Conservation (phyloP, 192 early-diverging fungal genomes). For the Backusella parvicylindrica region DNA sequence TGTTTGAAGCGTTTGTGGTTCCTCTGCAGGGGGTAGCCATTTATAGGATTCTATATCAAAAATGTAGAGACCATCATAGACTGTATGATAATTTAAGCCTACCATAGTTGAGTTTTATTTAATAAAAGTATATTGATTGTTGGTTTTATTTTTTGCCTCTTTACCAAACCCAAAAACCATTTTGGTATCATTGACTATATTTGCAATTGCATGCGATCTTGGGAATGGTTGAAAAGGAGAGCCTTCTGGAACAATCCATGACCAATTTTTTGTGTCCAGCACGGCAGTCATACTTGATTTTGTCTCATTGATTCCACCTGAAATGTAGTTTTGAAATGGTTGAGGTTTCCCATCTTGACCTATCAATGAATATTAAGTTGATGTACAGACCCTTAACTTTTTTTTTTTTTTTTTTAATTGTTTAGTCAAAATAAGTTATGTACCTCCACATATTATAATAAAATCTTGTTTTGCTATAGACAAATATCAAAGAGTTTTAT, state of each 20-base stretch:
- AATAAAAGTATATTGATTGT: background rate
- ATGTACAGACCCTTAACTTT: too few relatives aligned
- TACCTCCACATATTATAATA: constrained; percentile 18
- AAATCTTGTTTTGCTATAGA: constrained; percentile 3
- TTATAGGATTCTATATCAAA: constrained; percentile 7
- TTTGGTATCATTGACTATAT: constrained; percentile 13
- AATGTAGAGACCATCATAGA: constrained; percentile 14
- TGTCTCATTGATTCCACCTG: background rate
- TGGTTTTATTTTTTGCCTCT: too few relatives aligned
- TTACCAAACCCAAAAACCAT: constrained; percentile 16
- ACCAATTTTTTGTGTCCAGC: background rate
- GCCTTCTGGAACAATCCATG: background rate
- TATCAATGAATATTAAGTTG: background rate
- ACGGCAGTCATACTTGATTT: constrained; percentile 2
- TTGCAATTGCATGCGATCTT: constrained; percentile 1
- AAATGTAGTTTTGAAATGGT: constrained; percentile 18
- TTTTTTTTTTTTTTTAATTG: background rate
- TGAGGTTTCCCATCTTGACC: constrained; percentile 13
- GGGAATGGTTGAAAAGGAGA: constrained; percentile 19
- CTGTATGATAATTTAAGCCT: constrained; percentile 18
- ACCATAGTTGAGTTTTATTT: background rate
- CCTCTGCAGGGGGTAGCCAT: constrained; percentile 1
- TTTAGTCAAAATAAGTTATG: background rate
- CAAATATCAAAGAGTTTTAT: background rate
- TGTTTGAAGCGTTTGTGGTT: background rate